These are phyloP conservation scores for Zymoseptoria crescenta DNA, from an alignment of 2,329 filamentous ascomycete species.

Conservation along the genomic window DNA sequence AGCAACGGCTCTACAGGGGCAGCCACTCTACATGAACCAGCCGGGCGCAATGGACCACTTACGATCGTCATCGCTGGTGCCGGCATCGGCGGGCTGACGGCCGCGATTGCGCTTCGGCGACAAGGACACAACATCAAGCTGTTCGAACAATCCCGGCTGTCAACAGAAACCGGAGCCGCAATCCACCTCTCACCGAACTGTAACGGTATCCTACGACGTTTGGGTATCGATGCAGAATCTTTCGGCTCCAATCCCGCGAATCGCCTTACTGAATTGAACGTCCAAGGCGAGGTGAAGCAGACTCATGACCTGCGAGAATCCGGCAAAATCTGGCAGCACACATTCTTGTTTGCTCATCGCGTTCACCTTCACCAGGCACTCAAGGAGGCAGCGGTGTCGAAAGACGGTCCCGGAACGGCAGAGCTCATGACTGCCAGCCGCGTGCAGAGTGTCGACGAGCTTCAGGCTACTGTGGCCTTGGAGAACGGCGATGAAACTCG, in stretches of 20 bases:
- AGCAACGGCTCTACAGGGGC: not conserved
- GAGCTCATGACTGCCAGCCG: slow-evolving; percentile 20
- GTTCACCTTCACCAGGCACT: slow-evolving; percentile 26
- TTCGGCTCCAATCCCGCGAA: slow-evolving; percentile 8
- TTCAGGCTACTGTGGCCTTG: slow-evolving; percentile 18
- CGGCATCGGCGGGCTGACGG: slow-evolving; percentile 48
- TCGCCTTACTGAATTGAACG: not conserved
- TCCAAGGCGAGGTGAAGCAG: slow-evolving; percentile 14
- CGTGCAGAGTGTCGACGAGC: slow-evolving; percentile 20
- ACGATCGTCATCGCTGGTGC: slow-evolving; percentile 34
- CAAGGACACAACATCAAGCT: slow-evolving; percentile 45
- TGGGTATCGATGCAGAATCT: slow-evolving; percentile 20
- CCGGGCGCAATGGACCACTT: slow-evolving; percentile 2
- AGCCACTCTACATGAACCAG: not conserved
- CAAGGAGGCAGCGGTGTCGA: slow-evolving; percentile 16
- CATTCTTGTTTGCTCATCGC: slow-evolving; percentile 26
- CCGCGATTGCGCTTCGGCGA: slow-evolving; percentile 47
- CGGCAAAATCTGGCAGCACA: slow-evolving; percentile 41
- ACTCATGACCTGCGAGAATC: slow-evolving; percentile 32
- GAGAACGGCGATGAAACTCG: slow-evolving; percentile 21
- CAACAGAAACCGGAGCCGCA: slow-evolving; percentile 51
- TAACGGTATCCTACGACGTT: slow-evolving; percentile 46
- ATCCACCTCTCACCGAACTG: slow-evolving; percentile 57
- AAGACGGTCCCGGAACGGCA: slow-evolving; percentile 18
- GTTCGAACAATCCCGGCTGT: slow-evolving; percentile 50